phyloP scores from a whole-genome alignment of 2,329 filamentous ascomycete genomes.

The Elsinoe necatrix region DNA sequence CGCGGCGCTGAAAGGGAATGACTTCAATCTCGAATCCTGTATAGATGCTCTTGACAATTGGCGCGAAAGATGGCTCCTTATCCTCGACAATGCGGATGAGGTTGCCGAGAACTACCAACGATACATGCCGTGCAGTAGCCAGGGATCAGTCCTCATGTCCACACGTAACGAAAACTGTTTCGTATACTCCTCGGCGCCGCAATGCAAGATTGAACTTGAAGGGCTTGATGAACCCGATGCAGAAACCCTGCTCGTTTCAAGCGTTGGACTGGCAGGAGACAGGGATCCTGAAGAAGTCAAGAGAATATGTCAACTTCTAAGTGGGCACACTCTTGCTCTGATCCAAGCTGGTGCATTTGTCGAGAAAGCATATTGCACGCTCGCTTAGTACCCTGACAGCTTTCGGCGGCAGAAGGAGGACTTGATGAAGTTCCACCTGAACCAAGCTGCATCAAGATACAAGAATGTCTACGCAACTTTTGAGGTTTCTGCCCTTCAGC shows the following conservation, averaged over 20 bases:
- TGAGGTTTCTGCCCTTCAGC: slow-evolving; percentile 27
- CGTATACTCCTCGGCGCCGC: slow-evolving; percentile 15
- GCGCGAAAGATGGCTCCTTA: neutral
- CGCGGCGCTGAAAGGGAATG: neutral
- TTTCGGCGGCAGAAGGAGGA: slow-evolving; percentile 23
- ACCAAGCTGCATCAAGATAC: slow-evolving; percentile 29
- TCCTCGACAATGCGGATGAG: neutral
- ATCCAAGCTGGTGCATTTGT: slow-evolving; percentile 28
- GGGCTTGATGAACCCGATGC: slow-evolving; percentile 19
- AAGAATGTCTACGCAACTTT: slow-evolving; percentile 32
- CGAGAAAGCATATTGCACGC: slow-evolving; percentile 21
- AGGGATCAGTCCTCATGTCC: slow-evolving; percentile 22
- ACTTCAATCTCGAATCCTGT: neutral
- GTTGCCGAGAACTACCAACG: slow-evolving; percentile 14
- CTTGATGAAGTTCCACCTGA: slow-evolving; percentile 24
- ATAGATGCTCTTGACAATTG: neutral
- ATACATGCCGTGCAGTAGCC: slow-evolving; percentile 21
- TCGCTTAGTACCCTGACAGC: slow-evolving; percentile 23
- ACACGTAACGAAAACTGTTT: slow-evolving; percentile 20
- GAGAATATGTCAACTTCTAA: slow-evolving; percentile 8
- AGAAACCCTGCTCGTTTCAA: neutral
- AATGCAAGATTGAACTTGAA: slow-evolving; percentile 6
- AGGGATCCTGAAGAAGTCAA: neutral
- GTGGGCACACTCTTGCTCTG: slow-evolving; percentile 23
- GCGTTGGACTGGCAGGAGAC: neutral